Conservation (phyloP, 768 basidiomycete species). For the Rhodotorula babjevae region DNA sequence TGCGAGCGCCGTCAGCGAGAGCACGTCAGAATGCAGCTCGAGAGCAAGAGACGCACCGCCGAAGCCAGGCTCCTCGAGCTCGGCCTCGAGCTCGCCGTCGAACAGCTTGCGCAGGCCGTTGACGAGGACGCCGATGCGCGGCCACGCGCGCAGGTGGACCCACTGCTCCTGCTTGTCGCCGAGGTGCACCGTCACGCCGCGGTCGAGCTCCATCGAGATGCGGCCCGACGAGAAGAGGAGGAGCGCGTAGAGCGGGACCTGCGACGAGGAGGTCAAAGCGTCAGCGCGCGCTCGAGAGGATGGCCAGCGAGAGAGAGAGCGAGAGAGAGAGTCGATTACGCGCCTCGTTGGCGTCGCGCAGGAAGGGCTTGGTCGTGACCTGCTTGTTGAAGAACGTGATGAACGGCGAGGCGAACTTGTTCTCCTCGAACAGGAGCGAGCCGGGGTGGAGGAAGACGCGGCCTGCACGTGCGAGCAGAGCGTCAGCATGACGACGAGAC, state of each 20-base stretch:
- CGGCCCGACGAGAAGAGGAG: slow-evolving; percentile 71
- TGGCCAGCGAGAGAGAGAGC: too few species aligned
- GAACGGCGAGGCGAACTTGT: slow-evolving; percentile 71
- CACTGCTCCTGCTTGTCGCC: slow-evolving; percentile 46
- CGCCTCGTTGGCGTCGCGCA: slow-evolving; percentile 84
- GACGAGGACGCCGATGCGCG: slow-evolving; percentile 83
- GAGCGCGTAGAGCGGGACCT: slow-evolving; percentile 84
- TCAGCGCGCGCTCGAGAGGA: background rate
- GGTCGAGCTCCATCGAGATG: slow-evolving; percentile 71
- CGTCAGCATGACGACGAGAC: too few species aligned
- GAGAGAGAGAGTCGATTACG: slow-evolving; percentile 26
- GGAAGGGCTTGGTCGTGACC: slow-evolving; percentile 73
- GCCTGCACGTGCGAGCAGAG: slow-evolving; percentile 7
- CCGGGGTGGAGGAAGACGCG: slow-evolving; percentile 78
- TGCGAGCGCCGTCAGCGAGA: background rate
- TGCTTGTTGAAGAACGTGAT: slow-evolving; percentile 78
- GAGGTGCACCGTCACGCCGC: slow-evolving; percentile 64
- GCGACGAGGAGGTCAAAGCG: background rate
- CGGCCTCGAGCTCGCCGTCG: slow-evolving; percentile 61
- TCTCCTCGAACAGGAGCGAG: slow-evolving; percentile 69
- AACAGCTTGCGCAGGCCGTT: slow-evolving; percentile 75
- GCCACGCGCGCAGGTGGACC: slow-evolving; percentile 71
- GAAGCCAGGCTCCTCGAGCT: slow-evolving; percentile 58
- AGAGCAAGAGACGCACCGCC: slow-evolving; percentile 20
- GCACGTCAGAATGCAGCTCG: background rate